These are phyloP conservation scores for Letharia columbiana DNA, from an alignment of 495 filamentous ascomycete genomes.

Conservation along the genomic window DNA sequence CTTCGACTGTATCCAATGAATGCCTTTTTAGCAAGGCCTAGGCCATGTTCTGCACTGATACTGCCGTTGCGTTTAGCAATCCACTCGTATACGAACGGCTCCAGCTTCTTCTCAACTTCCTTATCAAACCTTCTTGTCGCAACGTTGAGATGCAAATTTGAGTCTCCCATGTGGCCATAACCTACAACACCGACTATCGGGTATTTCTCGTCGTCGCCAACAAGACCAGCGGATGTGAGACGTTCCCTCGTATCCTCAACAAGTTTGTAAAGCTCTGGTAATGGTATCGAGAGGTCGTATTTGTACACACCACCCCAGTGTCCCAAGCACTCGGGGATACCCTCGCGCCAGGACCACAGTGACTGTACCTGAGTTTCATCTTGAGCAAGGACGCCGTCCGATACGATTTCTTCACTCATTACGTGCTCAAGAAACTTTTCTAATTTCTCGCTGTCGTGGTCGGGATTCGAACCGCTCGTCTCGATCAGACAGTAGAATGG, in stretches of 20 bases:
- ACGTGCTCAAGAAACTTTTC: slow-evolving; percentile 80
- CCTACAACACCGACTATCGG: slow-evolving; percentile 87
- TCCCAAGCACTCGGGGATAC: slow-evolving; percentile 76
- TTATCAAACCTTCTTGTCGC: slow-evolving; percentile 73
- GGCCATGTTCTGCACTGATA: slow-evolving; percentile 92
- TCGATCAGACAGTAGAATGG: slow-evolving; percentile 96
- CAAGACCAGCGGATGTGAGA: slow-evolving; percentile 61
- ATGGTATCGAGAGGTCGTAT: slow-evolving; percentile 92
- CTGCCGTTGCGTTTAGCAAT: slow-evolving; percentile 76
- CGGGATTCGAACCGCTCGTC: slow-evolving; percentile 86
- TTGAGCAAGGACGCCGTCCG: slow-evolving; percentile 82
- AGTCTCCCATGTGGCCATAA: slow-evolving; percentile 96
- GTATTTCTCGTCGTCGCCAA: slow-evolving; percentile 66
- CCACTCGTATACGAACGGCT: slow-evolving; percentile 98
- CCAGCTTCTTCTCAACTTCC: slow-evolving; percentile 77
- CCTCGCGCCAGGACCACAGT: slow-evolving; percentile 90
- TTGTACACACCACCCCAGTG: slow-evolving; percentile 97
- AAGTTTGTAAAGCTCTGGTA: slow-evolving; percentile 76
- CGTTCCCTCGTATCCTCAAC: slow-evolving; percentile 74
- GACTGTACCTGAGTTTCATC: slow-evolving; percentile 80
- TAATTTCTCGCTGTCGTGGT: slow-evolving; percentile 86
- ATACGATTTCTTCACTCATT: slow-evolving; percentile 73
- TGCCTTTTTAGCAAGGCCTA: slow-evolving; percentile 89
- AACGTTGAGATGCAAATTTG: slow-evolving; percentile 89
- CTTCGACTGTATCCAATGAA: slow-evolving; percentile 89